Evolutionary conservation across 345 rosid species (phyloP), one percentile per base, ranked within the genome.

Genomic region (Pelargonium nanum): DNA sequence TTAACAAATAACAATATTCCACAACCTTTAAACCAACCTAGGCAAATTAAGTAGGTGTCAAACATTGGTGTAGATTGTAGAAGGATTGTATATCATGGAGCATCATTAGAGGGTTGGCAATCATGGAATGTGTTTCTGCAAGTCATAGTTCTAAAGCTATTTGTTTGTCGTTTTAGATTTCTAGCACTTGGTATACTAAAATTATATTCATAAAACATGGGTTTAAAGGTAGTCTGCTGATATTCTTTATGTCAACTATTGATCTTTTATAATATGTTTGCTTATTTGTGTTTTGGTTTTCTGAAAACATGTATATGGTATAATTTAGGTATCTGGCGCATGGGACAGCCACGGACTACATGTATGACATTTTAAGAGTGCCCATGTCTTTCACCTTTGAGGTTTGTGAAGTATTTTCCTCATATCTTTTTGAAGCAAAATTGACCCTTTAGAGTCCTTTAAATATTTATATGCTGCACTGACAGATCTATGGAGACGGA

Each of bases 331-430:
- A 93, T 76, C 73, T 93, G 62, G 99, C 99, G 5, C 99, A 94
- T 66, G 97, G 99, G 56, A 90, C 97, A 24, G 96, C 97, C 57
- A 90, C 99, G 13, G 99, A 94, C 76, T 94, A 83, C 81, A 90
- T 94, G 82, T 88, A 83, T 44, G 95, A 90, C 22, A 69, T 90
- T 68, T 82, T 76, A 17, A 84, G 72, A 77, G 89, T 80, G 62
- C 99, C 99, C 22, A 85, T 90, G 97, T 88, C 97, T 63, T 94
- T 90, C 78, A 90, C 97, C 76, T 94, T 94, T 59, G 99, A 93
- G 99, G 99, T 90, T 59, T 72, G 83, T 72, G 45, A 62, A 55
- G 65, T 74, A 62, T 23, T 16, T 70, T 25, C 32, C 54, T 57
- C 52, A 0, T 0, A 67, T 23, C 23, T 56, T 0, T 24, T 68